These are phyloP conservation scores for Yamadazyma endophytica DNA, from an alignment of 805 yeast species.

Conservation along the genomic window DNA sequence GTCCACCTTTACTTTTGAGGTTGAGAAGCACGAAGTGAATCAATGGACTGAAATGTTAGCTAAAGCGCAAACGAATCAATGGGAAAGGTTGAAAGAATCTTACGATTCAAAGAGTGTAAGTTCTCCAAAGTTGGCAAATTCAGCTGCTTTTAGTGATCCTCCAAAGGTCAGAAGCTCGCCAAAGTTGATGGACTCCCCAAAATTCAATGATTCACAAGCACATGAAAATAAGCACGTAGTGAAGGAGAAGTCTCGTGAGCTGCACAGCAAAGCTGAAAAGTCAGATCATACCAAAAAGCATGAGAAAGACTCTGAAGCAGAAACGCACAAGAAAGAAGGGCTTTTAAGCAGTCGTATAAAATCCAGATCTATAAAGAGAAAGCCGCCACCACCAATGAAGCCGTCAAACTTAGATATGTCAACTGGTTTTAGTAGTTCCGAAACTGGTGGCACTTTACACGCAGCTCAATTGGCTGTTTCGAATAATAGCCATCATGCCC, in stretches of 20 bases:
- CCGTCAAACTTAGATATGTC: conserved; percentile 21
- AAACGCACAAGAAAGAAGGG: conserved; percentile 5
- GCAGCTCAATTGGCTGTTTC: conserved; percentile 44
- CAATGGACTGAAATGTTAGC: conserved; percentile 58
- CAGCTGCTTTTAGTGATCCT: too few species aligned
- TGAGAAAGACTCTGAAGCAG: background rate
- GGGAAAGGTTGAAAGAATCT: conserved; percentile 40
- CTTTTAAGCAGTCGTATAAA: conserved; percentile 14
- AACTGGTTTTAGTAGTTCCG: conserved; percentile 22
- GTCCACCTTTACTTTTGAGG: conserved; percentile 54
- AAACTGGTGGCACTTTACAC: conserved; percentile 28
- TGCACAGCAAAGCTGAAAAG: too few species aligned
- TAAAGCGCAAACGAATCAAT: conserved; percentile 43
- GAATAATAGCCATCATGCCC: conserved; percentile 18
- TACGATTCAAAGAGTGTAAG: conserved; percentile 1
- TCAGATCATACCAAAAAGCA: too few species aligned
- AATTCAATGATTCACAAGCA: too few species aligned
- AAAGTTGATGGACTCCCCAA: conserved; percentile 20
- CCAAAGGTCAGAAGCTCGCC: conserved; percentile 16
- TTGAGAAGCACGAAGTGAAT: conserved; percentile 45
- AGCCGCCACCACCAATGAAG: conserved; percentile 28
- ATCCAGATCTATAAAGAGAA: conserved; percentile 18
- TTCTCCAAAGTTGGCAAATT: background rate
- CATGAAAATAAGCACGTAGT: too few species aligned
- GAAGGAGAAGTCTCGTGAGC: too few species aligned